Evolutionary conservation across 2,329 filamentous ascomycete genomes (phyloP).

Genomic region (Aspergillus sp.): DNA sequence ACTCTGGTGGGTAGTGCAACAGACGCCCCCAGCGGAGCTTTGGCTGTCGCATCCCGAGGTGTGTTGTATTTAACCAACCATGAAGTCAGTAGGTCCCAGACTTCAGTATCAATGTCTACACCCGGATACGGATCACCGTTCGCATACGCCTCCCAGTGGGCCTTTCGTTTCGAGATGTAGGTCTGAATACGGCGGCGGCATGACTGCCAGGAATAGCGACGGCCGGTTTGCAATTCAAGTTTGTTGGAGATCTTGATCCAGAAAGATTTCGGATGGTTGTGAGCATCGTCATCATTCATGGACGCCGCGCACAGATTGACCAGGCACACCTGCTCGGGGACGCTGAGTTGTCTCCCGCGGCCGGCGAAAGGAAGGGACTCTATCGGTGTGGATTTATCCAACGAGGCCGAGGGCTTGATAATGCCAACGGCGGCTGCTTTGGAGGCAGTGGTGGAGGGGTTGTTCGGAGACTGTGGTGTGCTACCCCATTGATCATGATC

Average conservation of each 20-base stretch:
- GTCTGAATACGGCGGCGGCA: conserved; percentile 29
- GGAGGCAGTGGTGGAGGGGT: conserved; percentile 6
- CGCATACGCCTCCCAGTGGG: conserved; percentile 12
- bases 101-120: conserved; percentile 9
- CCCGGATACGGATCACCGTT: conserved; percentile 6
- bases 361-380: conserved; percentile 3
- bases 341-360: conserved; percentile 14
- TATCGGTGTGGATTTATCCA: conserved; percentile 4
- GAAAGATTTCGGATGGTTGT: conserved; percentile 22
- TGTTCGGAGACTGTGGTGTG: conserved; percentile 15
- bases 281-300: conserved; percentile 19
- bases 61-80: conserved; percentile 15
- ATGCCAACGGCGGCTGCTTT: conserved; percentile 9
- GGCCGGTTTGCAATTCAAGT: conserved; percentile 20
- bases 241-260: conserved; percentile 25
- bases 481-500: conserved; percentile 6
- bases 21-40: neutral
- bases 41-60: neutral
- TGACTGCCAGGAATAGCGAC: conserved; percentile 33
- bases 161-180: conserved; percentile 18
- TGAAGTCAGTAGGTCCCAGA: conserved; percentile 13
- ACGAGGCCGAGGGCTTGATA: conserved; percentile 3
- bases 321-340: conserved; percentile 21
- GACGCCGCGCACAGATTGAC: conserved; percentile 20
- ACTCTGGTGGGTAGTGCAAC: neutral